Base-by-base conservation (phyloP, 306 rosid species). In the Lupinus albus region DNA sequence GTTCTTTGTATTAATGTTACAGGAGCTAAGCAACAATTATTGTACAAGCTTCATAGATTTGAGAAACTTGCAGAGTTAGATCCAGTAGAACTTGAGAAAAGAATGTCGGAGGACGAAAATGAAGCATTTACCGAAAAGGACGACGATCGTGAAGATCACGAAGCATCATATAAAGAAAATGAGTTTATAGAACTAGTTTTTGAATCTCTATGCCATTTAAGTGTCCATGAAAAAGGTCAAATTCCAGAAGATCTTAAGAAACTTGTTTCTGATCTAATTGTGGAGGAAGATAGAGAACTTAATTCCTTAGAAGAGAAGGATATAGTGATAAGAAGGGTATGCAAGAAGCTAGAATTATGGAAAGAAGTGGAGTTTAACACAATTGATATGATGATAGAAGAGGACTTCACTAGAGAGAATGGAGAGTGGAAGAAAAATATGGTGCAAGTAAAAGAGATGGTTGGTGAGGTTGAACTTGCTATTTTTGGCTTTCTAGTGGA, bases 61-160 rank as follows among this genome's bases (percentile, higher is more conserved):
- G 99, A 94, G 88, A 88, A 82, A 76, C 84, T 94, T n/a, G 95
- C 97, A 1, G 95, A 70, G 62, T 72, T 91, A 42, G 96, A 94
- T 74, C 96, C 96, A 0, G 42, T 86, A 54, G 97, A 91, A 65
- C 97, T 94, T 5, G 96, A 91, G 76, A 91, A 83, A 72, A 86
- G 79, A 64, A 86, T 94, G 87, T 18, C 76, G n/a, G 87, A 84
- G 3, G 60, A 77, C 12, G 86, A 80, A 7, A 86, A 78, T 25
- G 78, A 63, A 8, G 39, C 71, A 60, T 68, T 56, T 6, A 62
- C 38, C 8, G 82, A 77, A 64, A 78, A 74, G 56, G 79, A 67
- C 17, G 30, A 25, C 4, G 80, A 75, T 38, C n/a, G 11, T 17
- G 79, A 79, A n/a, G 77, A 73, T 10, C 70, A 58, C 0, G 69